Evolutionary conservation across 768 basidiomycete species (phyloP).

Genomic region (Pisolithus microcarpus): DNA sequence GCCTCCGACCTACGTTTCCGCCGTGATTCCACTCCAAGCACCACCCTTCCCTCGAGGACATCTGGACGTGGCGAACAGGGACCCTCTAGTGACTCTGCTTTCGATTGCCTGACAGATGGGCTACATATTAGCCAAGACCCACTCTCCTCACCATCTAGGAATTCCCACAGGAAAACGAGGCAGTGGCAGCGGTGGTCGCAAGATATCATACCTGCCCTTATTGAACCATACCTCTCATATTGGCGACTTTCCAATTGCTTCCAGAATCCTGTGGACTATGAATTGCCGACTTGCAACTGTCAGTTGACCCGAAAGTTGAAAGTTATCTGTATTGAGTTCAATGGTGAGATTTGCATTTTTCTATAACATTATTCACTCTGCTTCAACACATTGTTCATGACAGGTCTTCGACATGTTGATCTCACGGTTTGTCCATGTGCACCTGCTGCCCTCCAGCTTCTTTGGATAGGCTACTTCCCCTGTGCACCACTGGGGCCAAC

Average conservation of each 20-base stretch:
- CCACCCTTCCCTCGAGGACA: too few relatives aligned
- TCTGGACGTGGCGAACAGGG: too few relatives aligned
- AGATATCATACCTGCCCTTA: conserved; percentile 6
- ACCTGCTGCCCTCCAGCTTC: conserved; percentile 17
- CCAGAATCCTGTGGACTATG: not conserved
- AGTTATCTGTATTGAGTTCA: not conserved
- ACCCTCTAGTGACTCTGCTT: too few relatives aligned
- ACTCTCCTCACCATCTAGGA: too few relatives aligned
- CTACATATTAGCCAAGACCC: too few relatives aligned
- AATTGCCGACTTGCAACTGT: not conserved
- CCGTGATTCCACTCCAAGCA: too few relatives aligned
- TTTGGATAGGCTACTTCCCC: conserved; percentile 21
- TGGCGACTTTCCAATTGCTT: not conserved
- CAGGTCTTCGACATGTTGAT: not conserved
- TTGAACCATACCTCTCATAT: conserved; percentile 3
- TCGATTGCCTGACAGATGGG: too few relatives aligned
- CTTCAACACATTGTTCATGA: not conserved
- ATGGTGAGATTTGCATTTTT: conserved; percentile 2
- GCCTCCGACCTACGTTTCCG: too few relatives aligned
- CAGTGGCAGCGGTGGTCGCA: conserved; percentile 4
- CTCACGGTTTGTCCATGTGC: conserved; percentile 1
- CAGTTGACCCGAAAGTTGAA: not conserved
- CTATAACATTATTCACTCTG: not conserved
- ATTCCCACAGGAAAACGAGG: conserved; percentile 1
- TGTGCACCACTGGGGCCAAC: conserved; percentile 23